Evolutionary conservation across 805 yeast genomes (phyloP).

Genomic region (Ogataea neopini): DNA sequence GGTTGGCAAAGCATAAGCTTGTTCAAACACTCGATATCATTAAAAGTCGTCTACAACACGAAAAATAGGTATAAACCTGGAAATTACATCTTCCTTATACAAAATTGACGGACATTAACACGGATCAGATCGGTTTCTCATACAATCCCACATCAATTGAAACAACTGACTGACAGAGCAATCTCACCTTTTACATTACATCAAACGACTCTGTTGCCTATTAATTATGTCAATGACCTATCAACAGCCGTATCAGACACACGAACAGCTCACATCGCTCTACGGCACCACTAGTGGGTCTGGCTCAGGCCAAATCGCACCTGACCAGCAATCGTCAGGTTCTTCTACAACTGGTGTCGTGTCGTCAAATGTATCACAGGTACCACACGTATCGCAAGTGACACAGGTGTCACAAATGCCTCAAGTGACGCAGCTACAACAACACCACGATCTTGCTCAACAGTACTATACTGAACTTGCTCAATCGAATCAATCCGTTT

Average conservation of each 20-base stretch:
- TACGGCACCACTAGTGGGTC: neutral
- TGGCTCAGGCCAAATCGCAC: slow-evolving; percentile 2
- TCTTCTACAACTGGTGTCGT: no score
- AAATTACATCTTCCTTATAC: neutral
- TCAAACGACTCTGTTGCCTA: neutral
- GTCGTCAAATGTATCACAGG: no score
- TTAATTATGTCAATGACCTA: slow-evolving; percentile 17
- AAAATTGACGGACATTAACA: neutral
- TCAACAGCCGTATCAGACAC: slow-evolving; percentile 15
- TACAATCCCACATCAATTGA: neutral
- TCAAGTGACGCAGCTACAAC: neutral
- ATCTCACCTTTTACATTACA: neutral
- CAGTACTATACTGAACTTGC: neutral
- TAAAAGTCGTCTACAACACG: neutral
- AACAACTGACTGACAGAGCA: neutral
- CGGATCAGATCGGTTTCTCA: neutral
- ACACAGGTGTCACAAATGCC: no score
- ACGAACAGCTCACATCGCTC: slow-evolving; percentile 9
- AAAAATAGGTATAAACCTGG: neutral
- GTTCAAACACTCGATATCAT: neutral
- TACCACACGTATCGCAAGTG: no score
- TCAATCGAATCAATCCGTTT: neutral
- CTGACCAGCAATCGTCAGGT: slow-evolving; percentile 2
- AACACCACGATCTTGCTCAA: neutral
- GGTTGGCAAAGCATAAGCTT: neutral